Conservation (phyloP, 2,329 filamentous ascomycete species). For the Cercospora nicotianae region DNA sequence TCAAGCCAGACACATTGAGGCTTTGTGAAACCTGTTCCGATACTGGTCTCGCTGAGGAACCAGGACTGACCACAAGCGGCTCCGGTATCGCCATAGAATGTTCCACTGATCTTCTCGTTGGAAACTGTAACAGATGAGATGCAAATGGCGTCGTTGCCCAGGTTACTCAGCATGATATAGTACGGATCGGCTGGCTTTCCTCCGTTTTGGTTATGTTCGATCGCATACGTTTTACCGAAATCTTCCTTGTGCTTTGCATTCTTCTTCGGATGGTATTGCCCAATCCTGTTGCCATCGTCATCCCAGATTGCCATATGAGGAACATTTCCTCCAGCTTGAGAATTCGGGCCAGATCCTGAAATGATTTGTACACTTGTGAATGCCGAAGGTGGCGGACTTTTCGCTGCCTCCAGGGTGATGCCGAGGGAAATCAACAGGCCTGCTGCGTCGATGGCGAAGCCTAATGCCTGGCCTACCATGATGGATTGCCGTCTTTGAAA, state of each 20-base stretch:
- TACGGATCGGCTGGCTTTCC: neutral
- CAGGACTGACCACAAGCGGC: slow-evolving; percentile 7
- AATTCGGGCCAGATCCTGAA: neutral
- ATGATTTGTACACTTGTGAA: neutral
- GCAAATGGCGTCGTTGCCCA: slow-evolving; percentile 11
- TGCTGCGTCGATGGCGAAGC: neutral
- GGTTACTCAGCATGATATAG: slow-evolving; percentile 3
- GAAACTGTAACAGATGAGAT: neutral
- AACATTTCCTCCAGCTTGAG: slow-evolving; percentile 1
- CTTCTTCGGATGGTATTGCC: slow-evolving; percentile 9
- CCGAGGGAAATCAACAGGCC: neutral
- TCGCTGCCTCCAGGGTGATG: neutral
- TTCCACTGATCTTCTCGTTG: neutral
- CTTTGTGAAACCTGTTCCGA: neutral
- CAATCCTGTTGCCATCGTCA: slow-evolving; percentile 9
- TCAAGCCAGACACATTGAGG: slow-evolving; percentile 13
- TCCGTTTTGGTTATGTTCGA: slow-evolving; percentile 9
- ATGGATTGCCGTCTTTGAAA: neutral
- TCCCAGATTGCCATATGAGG: slow-evolving; percentile 8
- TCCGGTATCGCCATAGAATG: slow-evolving; percentile 9
- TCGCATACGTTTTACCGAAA: neutral
- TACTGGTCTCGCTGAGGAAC: neutral
- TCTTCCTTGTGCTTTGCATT: neutral
- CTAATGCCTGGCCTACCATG: neutral
- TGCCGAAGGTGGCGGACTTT: neutral